These are phyloP conservation scores for Quercus wislizeni DNA, from an alignment of 306 rosid genomes.

Conservation along the genomic window DNA sequence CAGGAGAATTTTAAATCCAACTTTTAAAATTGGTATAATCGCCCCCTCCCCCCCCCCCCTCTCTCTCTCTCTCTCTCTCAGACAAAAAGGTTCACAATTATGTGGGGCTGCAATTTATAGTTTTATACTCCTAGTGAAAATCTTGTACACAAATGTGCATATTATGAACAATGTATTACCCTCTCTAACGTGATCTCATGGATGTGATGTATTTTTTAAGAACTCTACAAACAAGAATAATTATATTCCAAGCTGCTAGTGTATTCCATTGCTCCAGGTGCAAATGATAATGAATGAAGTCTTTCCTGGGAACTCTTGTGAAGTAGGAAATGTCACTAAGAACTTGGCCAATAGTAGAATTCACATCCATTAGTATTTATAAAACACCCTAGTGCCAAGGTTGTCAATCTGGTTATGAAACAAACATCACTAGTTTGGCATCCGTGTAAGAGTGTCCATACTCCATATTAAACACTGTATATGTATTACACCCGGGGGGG, in stretches of 20 bases:
- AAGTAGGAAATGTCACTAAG: background rate
- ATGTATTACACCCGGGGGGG: too few species aligned
- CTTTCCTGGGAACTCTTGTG: too few species aligned
- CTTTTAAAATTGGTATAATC: slow-evolving; percentile 8
- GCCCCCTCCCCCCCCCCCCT: rapidly evolving
- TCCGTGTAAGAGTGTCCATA: too few species aligned
- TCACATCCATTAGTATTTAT: background rate
- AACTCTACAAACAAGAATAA: background rate
- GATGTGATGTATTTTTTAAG: background rate
- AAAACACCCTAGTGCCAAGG: background rate
- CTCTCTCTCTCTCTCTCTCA: background rate
- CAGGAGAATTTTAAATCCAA: slow-evolving; percentile 40
- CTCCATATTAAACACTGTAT: too few species aligned
- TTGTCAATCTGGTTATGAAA: too few species aligned
- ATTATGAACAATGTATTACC: background rate
- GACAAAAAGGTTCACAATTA: background rate
- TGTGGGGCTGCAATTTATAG: background rate
- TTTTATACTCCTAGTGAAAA: background rate
- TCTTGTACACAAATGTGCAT: slow-evolving; percentile 26
- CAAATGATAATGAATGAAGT: background rate
- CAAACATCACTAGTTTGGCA: background rate
- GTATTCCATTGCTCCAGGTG: background rate
- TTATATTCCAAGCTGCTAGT: background rate
- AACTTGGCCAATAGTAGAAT: background rate
- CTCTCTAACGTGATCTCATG: background rate